Evolutionary conservation across 805 yeast genomes (phyloP), one percentile per base, ranked within the genome.

Genomic region (Scheffersomyces ergatensis): DNA sequence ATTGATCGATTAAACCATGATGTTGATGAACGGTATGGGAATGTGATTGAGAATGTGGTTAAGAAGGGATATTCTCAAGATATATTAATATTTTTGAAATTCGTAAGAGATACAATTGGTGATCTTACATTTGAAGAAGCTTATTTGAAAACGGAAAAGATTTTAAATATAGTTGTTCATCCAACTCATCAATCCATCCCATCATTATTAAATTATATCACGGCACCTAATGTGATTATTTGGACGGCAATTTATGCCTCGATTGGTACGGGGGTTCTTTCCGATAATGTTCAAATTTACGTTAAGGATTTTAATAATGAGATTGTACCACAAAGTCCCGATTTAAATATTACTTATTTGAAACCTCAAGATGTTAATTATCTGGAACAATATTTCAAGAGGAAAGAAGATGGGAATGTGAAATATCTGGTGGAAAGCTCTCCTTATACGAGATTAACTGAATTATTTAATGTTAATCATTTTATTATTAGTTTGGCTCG

Each of bases 91-190:
- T 88, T 92, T 45, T 76, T 88, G 60, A 82, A 82, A 51, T 90
- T 82, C 56, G 96, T 89, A 5, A 68, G 83, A 41, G 78, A 77
- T 42, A 77, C 82, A 13, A 76, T 93, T 15, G 96, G 92, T 2
- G 85, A 86, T 53, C 60, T 85, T 58, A 93, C 99, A 0, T 93
- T 93, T 62, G 97, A 92, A 62, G 98, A 93, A 57, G 95, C 97
- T 0, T 89, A 83, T 55, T 70, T 83, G 44, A 78, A 77, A 46
- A 84, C 96, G 0, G 90, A 85, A 34, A 77, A 86, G 49, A 80
- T 88, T 1, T 70, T 92, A 38, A 93, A 92, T 59, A 82, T 93
- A 34, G 83, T 89, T 2, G 84, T 92, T 2, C 89, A 89, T 60
- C 95, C 97, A 2, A 80, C 85, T 0, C 80, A 81, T 49, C 76